Evolutionary conservation across 1,139 yeast genomes (phyloP).

Genomic region (Starmera stellimalicola): DNA sequence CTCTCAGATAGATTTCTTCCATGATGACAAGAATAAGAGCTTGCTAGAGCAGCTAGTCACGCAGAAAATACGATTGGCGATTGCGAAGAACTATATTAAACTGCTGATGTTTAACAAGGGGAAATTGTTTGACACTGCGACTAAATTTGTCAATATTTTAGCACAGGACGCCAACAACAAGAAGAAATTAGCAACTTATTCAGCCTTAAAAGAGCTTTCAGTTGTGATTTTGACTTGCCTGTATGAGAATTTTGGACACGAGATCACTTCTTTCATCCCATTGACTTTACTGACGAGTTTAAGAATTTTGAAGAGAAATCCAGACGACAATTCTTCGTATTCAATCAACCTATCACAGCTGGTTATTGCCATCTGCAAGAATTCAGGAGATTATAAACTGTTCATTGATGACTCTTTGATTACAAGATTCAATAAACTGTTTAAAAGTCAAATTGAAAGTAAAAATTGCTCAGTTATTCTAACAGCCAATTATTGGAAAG

Average conservation of each 20-base stretch:
- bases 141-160: conserved; percentile 15
- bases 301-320: conserved; percentile 23
- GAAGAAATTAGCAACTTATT: conserved; percentile 3
- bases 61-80: conserved; percentile 10
- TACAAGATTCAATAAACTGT: conserved; percentile 18
- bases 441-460: conserved; percentile 15
- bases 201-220: conserved; percentile 8
- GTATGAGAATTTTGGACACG: conserved; percentile 23
- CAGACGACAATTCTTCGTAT: not conserved
- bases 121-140: conserved; percentile 16
- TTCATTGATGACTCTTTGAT: conserved; percentile 11
- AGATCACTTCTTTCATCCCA: conserved; percentile 24
- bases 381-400: conserved; percentile 5
- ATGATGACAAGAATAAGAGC: conserved; percentile 14
- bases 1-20: conserved; percentile 11
- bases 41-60: conserved; percentile 4
- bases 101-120: conserved; percentile 11
- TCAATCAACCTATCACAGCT: conserved; percentile 11
- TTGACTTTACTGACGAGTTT: conserved; percentile 19
- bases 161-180: conserved; percentile 6
- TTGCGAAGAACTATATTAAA: conserved; percentile 16
- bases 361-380: conserved; percentile 12
- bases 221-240: conserved; percentile 14
- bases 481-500: conserved; percentile 16
- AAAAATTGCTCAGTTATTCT: conserved; percentile 15